Evolutionary conservation across 2,329 filamentous ascomycete genomes (phyloP).

Genomic region (Colletotrichum eleusines): DNA sequence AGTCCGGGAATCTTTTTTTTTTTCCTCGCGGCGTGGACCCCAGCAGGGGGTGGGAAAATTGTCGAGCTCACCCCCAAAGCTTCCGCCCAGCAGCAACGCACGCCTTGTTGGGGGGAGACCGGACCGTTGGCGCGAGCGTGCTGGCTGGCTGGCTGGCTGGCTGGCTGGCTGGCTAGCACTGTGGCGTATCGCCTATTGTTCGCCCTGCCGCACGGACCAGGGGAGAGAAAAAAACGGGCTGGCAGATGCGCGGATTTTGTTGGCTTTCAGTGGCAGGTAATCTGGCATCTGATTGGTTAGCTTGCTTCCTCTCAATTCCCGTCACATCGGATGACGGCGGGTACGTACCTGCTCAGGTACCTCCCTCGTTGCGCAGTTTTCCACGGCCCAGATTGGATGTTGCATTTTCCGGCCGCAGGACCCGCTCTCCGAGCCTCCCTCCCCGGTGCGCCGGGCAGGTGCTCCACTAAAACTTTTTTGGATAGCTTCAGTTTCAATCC

Average conservation of each 20-base stretch:
- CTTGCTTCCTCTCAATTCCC: constrained; percentile 6
- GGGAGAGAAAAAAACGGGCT: neutral
- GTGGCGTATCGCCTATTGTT: constrained; percentile 29
- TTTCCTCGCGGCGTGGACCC: constrained; percentile 15
- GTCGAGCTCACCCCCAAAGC: constrained; percentile 35
- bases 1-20: constrained; percentile 30
- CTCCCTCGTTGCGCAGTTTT: constrained; percentile 5
- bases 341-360: constrained; percentile 15
- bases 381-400: constrained; percentile 7
- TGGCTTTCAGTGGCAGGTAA: constrained; percentile 9
- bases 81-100: constrained; percentile 7
- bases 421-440: neutral
- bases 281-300: constrained; percentile 1
- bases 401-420: constrained; percentile 4
- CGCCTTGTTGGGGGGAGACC: constrained; percentile 37
- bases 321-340: constrained; percentile 14
- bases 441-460: constrained; percentile 1
- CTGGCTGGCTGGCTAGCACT: neutral
- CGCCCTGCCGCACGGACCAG: constrained; percentile 19
- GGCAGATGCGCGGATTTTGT: constrained; percentile 13
- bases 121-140: neutral
- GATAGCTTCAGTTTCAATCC: constrained; percentile 38
- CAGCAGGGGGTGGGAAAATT: constrained; percentile 28
- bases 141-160: neutral
- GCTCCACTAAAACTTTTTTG: constrained; percentile 41